These are phyloP conservation scores for Melanogaster broomeanus DNA, from an alignment of 768 basidiomycete genomes.

Conservation along the genomic window DNA sequence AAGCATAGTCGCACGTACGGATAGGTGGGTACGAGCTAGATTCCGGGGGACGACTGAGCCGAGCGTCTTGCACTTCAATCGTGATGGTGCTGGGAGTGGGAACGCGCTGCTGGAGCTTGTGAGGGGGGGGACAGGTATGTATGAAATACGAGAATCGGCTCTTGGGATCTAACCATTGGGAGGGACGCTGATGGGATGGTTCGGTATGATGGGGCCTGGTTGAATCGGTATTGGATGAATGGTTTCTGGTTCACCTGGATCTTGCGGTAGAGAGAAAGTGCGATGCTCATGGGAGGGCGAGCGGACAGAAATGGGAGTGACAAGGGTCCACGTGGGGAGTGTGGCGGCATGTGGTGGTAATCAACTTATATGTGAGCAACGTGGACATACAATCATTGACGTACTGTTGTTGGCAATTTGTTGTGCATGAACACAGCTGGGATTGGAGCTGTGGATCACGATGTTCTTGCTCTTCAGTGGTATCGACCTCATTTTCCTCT, in stretches of 20 bases:
- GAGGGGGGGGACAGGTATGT: conserved; percentile 23
- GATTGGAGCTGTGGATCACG: conserved; percentile 13
- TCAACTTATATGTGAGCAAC: conserved; percentile 10
- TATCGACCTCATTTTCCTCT: conserved; percentile 6
- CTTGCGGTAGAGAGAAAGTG: conserved; percentile 8
- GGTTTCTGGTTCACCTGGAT: conserved; percentile 21
- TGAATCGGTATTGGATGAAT: conserved; percentile 32
- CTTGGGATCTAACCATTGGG: conserved; percentile 33
- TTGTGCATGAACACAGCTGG: conserved; percentile 14
- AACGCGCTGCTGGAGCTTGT: conserved; percentile 14
- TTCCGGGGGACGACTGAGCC: conserved; percentile 5
- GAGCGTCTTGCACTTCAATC: conserved; percentile 13
- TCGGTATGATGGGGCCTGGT: conserved; percentile 11
- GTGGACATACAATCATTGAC: conserved; percentile 11
- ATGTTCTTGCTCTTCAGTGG: conserved; percentile 23
- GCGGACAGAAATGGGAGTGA: conserved; percentile 9
- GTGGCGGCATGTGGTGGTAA: conserved; percentile 11
- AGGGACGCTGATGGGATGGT: conserved; percentile 7
- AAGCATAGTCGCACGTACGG: conserved; percentile 32
- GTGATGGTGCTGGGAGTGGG: conserved; percentile 15
- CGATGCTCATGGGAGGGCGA: conserved; percentile 22
- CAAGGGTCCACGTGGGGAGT: conserved; percentile 22
- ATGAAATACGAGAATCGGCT: conserved; percentile 26
- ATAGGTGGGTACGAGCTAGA: conserved; percentile 20
- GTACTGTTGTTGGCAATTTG: conserved; percentile 23